phyloP scores from a whole-genome alignment of 352 stramenopile species.

The Phytophthora citricola region DNA sequence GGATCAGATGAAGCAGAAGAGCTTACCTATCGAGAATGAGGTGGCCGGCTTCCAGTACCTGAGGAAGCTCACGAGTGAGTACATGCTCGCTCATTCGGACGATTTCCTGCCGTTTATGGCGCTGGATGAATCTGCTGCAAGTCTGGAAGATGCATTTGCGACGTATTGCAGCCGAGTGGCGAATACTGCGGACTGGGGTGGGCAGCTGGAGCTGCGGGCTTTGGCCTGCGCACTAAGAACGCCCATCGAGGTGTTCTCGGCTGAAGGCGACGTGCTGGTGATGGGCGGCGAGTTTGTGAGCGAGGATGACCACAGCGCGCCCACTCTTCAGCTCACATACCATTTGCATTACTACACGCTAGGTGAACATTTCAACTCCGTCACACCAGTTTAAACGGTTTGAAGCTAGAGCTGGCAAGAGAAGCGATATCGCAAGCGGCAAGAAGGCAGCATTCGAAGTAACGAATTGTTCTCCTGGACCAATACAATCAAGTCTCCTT shows the following conservation, averaged over 20 bases:
- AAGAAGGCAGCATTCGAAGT: no score
- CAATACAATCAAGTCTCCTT: not conserved
- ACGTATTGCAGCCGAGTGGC: slow-evolving; percentile 94
- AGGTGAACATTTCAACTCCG: slow-evolving; percentile 99
- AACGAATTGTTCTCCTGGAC: not conserved
- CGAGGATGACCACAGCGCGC: slow-evolving; percentile 38
- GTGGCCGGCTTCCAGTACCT: slow-evolving; percentile 73
- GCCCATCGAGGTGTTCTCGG: slow-evolving; percentile 94
- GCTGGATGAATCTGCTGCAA: slow-evolving; percentile 52
- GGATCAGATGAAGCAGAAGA: slow-evolving; percentile 87
- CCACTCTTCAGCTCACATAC: slow-evolving; percentile 92
- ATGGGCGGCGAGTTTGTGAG: slow-evolving; percentile 89
- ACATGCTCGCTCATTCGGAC: slow-evolving; percentile 84
- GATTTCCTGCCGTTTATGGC: slow-evolving; percentile 95
- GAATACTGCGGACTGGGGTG: slow-evolving; percentile 95
- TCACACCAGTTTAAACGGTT: slow-evolving; percentile 44
- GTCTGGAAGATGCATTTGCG: slow-evolving; percentile 64
- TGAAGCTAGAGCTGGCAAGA: not conserved
- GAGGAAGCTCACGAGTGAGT: slow-evolving; percentile 69
- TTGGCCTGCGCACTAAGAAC: slow-evolving; percentile 85
- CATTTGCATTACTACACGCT: slow-evolving; percentile 99
- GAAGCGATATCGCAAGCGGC: not conserved
- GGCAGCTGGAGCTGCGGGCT: slow-evolving; percentile 96
- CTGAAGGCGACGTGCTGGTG: slow-evolving; percentile 84
- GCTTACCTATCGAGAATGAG: slow-evolving; percentile 21